Base-by-base conservation (phyloP, 2,329 filamentous ascomycete genomes). In the Phialocephala subalpina region DNA sequence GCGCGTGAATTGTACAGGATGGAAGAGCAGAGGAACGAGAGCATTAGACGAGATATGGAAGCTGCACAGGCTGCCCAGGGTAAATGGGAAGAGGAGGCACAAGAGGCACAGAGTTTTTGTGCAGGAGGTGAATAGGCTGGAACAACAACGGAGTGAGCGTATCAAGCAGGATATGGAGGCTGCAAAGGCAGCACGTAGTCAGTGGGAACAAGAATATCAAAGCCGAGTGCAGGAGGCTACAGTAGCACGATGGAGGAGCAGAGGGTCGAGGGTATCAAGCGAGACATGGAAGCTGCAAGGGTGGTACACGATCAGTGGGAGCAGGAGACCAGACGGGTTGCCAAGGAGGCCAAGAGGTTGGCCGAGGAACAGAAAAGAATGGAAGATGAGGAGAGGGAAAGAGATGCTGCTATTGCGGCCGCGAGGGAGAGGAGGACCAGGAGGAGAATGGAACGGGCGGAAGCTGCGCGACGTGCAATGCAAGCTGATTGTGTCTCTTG, bases 401-500 rank as follows among this genome's bases (percentile, higher is more conserved):
- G 47, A 40, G 1, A 25, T 20, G 33, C 45, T 25, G 45, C 25
- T 40, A 36, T 18, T 7, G 40, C 40, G 4, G 57, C 12, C 8
- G 22, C 16, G 20, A 22, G 6, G 35, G 27, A 58, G 14, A 36
- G 56, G 35, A 58, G 56, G 29, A 29, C 8, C 38, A 53, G 25
- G 49, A 27, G 20, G 60, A n/a, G 6, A 36, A n/a, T 25, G 3
- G 57, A 9, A 40, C 20, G 36, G 25, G 8, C 14, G 4, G 58
- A 60, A 22, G 40, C n/a, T 9, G 49, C 55, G 49, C 35, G 49
- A 40, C 40, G 47, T 11, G 35, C 18, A 55, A 40, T n/a, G 33
- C 20, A 38, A 33, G 35, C 47, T 2, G 67, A 69, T 22, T 71
- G 67, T 56, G 62, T 62, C 9, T 60, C 47, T 3, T 71, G 67